These are phyloP conservation scores for Nyctanthes arbortristis DNA, from an alignment of 257 asterid species.

Conservation along the genomic window DNA sequence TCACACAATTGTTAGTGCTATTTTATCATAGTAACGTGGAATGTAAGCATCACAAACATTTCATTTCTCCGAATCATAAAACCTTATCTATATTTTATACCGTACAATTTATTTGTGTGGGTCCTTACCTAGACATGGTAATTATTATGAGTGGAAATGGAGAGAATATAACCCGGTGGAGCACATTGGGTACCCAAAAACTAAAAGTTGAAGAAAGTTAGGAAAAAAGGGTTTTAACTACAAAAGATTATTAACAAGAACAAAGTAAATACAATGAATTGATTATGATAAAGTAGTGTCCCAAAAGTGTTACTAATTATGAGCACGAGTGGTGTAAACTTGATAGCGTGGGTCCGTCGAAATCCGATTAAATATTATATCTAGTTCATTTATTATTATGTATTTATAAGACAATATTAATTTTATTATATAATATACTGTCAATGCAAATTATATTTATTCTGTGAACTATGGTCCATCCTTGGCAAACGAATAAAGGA, in stretches of 20 bases:
- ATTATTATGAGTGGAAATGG: too few species aligned
- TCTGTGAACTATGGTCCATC: too few species aligned
- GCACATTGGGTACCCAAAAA: neutral
- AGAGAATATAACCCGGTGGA: neutral
- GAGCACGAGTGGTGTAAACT: neutral
- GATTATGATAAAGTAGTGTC: neutral
- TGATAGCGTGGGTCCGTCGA: neutral
- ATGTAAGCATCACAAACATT: neutral
- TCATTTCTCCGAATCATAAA: neutral
- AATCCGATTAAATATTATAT: conserved; percentile 17
- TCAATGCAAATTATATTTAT: too few species aligned
- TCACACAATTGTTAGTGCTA: too few species aligned
- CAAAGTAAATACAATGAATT: neutral
- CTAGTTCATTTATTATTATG: neutral
- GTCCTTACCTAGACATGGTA: too few species aligned
- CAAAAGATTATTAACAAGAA: neutral
- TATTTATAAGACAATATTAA: conserved; percentile 17
- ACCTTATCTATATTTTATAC: neutral
- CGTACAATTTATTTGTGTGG: neutral
- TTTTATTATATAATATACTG: too few species aligned
- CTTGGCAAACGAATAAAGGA: neutral
- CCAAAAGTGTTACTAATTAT: neutral
- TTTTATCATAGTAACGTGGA: neutral
- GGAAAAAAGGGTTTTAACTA: neutral
- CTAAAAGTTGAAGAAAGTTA: neutral